Conservation (phyloP, 768 basidiomycete genomes). For the Auricularia sp. region DNA sequence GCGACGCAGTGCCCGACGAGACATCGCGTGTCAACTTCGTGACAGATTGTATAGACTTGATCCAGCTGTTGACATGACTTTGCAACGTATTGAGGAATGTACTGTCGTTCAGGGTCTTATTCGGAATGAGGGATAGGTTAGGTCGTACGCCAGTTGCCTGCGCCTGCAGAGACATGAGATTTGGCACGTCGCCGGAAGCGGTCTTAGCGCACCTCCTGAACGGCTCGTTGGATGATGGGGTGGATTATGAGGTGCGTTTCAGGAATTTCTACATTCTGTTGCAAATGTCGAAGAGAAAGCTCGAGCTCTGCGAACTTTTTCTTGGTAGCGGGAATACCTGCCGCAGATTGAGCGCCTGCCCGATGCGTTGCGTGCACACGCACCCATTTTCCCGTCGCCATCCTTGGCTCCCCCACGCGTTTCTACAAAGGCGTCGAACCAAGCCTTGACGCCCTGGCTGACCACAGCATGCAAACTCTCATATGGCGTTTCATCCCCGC, state of each 20-base stretch:
- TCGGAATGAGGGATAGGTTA: conserved; percentile 65
- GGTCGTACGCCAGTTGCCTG: conserved; percentile 49
- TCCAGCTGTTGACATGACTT: conserved; percentile 92
- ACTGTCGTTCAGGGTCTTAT: conserved; percentile 71
- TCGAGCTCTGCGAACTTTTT: conserved; percentile 99
- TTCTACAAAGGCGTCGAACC: conserved; percentile 96
- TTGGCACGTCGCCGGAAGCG: background rate
- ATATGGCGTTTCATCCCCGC: conserved; percentile 83
- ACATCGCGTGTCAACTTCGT: conserved; percentile 95
- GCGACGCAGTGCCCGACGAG: conserved; percentile 87
- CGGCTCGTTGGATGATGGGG: conserved; percentile 77
- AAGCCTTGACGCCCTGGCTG: conserved; percentile 91
- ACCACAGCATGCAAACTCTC: conserved; percentile 93
- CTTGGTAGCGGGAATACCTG: conserved; percentile 94
- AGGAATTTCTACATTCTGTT: conserved; percentile 98
- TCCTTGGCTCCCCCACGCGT: conserved; percentile 69
- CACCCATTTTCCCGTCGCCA: conserved; percentile 74
- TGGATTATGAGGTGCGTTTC: conserved; percentile 91
- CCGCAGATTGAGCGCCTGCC: background rate
- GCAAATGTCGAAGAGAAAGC: conserved; percentile 83
- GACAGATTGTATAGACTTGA: conserved; percentile 93
- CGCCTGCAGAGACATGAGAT: conserved; percentile 27
- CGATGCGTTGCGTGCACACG: conserved; percentile 6
- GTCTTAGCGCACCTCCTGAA: conserved; percentile 44
- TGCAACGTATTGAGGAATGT: conserved; percentile 90